These are phyloP conservation scores for Apophysomyces elegans DNA, from an alignment of 371 early-diverging fungal species.

Conservation along the genomic window DNA sequence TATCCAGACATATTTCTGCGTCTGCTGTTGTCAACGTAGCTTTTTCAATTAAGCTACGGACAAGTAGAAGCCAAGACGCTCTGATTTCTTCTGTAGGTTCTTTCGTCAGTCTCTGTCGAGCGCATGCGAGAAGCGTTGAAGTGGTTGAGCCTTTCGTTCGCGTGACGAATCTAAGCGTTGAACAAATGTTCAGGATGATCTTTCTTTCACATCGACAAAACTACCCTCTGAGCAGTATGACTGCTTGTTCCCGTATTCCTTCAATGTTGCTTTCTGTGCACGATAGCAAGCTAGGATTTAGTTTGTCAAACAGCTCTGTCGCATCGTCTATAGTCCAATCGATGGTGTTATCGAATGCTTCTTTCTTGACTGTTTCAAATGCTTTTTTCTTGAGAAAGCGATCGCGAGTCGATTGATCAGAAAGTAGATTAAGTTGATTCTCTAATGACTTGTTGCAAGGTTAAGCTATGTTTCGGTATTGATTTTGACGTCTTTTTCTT, in stretches of 20 bases:
- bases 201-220: background rate
- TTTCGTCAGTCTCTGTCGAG: background rate
- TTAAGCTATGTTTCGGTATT: background rate
- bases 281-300: background rate
- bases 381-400: conserved; percentile 12
- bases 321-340: background rate
- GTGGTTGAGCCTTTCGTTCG: background rate
- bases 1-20: conserved; percentile 17
- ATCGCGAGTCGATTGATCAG: conserved; percentile 15
- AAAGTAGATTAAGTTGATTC: conserved; percentile 2
- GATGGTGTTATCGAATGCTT: background rate
- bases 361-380: background rate
- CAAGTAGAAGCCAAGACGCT: conserved; percentile 23
- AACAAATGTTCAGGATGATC: background rate
- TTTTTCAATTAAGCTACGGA: conserved; percentile 6
- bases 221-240: conserved; percentile 25
- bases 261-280: conserved; percentile 34
- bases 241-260: conserved; percentile 30
- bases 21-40: background rate
- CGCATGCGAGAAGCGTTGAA: background rate
- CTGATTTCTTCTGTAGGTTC: conserved; percentile 39
- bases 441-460: conserved; percentile 1
- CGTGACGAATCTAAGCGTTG: background rate
- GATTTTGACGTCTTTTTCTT: background rate
- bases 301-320: background rate